phyloP scores from a whole-genome alignment of 441 rosid species.

The Syzygium syzygioides region DNA sequence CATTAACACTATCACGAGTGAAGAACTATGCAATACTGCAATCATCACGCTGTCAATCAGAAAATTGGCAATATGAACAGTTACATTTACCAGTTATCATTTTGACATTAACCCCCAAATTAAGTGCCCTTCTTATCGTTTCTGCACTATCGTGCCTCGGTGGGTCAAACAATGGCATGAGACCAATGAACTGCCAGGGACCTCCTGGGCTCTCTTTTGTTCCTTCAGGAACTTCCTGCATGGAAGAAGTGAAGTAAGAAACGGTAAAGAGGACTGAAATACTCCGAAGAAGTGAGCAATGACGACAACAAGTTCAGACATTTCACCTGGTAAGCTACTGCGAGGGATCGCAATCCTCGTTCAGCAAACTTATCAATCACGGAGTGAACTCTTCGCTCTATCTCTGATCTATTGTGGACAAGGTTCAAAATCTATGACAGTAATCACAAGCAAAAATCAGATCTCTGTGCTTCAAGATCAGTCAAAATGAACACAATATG shows the following conservation, averaged over 20 bases:
- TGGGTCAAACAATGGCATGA: conserved; percentile 67
- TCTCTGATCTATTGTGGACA: conserved; percentile 38
- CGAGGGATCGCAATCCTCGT: conserved; percentile 53
- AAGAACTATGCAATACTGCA: neutral
- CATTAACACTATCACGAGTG: neutral
- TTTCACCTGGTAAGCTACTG: conserved; percentile 57
- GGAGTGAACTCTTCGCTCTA: conserved; percentile 46
- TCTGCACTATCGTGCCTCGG: conserved; percentile 65
- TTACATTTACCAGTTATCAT: conserved; percentile 35
- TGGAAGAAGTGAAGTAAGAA: neutral
- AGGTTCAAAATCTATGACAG: conserved; percentile 32
- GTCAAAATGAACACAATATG: neutral
- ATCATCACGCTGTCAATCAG: neutral
- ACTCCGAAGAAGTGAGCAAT: neutral
- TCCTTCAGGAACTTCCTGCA: conserved; percentile 64
- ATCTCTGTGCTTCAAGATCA: neutral
- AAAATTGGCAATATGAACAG: neutral
- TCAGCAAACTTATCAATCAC: conserved; percentile 56
- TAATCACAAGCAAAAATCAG: neutral
- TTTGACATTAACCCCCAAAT: conserved; percentile 47
- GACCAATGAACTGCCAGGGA: conserved; percentile 63
- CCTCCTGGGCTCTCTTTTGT: conserved; percentile 53
- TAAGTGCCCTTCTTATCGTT: conserved; percentile 36
- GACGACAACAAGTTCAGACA: neutral
- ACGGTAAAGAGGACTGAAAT: neutral